A percentile compares a stretch with the other conserved stretches of the same genome.
Evolutionary conservation across 768 basidiomycete species (phyloP).

Genomic region (Neoboletus subvelutipes): DNA sequence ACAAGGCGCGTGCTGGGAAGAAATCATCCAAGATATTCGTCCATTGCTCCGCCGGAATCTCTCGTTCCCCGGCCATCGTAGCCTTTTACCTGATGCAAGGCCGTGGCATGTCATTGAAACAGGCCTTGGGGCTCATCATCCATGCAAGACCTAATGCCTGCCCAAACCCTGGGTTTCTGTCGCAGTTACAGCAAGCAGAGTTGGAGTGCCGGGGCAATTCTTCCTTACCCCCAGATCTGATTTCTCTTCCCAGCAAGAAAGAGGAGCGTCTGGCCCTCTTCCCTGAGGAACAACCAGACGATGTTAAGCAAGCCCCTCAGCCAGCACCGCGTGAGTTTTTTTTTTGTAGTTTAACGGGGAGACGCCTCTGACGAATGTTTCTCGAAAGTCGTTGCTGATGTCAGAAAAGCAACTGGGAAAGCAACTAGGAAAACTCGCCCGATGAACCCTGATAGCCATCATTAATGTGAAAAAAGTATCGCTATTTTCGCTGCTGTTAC

Average conservation of each 20-base stretch:
- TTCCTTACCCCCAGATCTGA: neutral
- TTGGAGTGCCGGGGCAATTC: neutral
- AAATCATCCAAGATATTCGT: conserved; percentile 4
- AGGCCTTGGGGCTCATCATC: neutral
- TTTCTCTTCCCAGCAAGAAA: conserved; percentile 2
- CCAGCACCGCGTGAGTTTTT: neutral
- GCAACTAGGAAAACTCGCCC: neutral
- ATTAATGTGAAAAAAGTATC: neutral
- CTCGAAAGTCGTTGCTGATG: neutral
- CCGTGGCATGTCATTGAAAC: conserved; percentile 3
- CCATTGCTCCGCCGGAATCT: conserved; percentile 13
- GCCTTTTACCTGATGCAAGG: conserved; percentile 4
- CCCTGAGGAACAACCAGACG: neutral
- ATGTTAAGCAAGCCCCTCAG: neutral
- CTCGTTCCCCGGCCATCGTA: conserved; percentile 7
- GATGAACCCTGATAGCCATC: too few species aligned
- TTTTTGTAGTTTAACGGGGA: neutral
- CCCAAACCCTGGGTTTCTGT: conserved; percentile 7
- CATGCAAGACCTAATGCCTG: conserved; percentile 2
- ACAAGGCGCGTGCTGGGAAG: neutral
- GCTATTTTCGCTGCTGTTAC: neutral
- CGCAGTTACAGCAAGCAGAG: conserved; percentile 1
- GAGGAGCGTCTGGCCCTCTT: conserved; percentile 9
- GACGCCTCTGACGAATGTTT: neutral
- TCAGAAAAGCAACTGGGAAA: neutral